Base-by-base conservation (phyloP, 78 protist genomes). In the Cavenderia fasciculata region DNA sequence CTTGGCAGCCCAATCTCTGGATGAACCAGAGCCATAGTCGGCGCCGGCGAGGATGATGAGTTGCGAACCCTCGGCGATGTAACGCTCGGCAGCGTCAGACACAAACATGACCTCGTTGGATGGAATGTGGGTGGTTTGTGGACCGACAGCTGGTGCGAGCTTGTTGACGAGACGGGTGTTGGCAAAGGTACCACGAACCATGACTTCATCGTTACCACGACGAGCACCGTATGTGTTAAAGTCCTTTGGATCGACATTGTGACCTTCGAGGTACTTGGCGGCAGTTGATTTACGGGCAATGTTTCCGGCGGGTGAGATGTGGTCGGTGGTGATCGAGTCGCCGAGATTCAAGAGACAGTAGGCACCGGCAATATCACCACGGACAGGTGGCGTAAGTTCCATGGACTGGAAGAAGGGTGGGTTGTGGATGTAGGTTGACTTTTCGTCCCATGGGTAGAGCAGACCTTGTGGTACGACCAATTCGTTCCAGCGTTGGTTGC, bases 1-100 rank as follows among this genome's bases (percentile, higher is more conserved):
- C 93, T 95, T 95, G 40, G 96, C 97, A 16, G 98, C 98, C 98
- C 98, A 96, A 77, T 96, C 98, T 19, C 98, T 62, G 0, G 96
- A 82, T 14, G 94, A 75, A 11, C 98, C 97, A 38, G 66, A 33
- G 4, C 98, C 98, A 72, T 95, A 96, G 79, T 91, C 96, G 34
- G 78, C 77, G 56, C 98, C 98, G 16, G 96, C 98, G 23, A 96
- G 57, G 0, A 96, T 69, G 34, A 94, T 62, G 6, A 94, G 59
- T 43, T 84, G 85, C 11, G 51, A 44, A 34, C 85, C 93, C 46
- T 73, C 86, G 41, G 23, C 38, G 59, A 49, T 74, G 86, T 96
- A 96, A 25, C 82, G 63, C 41, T 43, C 87, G 0, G 97, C 94
- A 23, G 96, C 97, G 14, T 96, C 98, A 31, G 70, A 95, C 10